A percentile compares a stretch with the other conserved stretches of the same genome.
Conservation (phyloP, 2,329 filamentous ascomycete species). For the Fusarium mundagurra region DNA sequence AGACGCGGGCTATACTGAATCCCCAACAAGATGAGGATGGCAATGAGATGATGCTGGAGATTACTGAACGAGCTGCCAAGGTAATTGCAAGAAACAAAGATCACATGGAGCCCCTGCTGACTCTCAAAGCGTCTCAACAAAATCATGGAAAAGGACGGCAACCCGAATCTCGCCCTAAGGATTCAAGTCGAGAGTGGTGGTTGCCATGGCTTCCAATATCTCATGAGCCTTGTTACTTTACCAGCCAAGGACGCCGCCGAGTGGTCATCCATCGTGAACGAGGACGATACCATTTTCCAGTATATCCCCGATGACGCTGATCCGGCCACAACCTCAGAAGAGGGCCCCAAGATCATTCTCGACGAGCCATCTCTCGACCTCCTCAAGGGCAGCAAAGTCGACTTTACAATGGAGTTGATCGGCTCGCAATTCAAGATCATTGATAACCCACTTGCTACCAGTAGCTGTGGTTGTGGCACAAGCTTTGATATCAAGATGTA, state of each 20-base stretch:
- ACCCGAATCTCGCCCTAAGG: slow-evolving; percentile 86
- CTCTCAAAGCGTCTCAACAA: slow-evolving; percentile 71
- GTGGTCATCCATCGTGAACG: slow-evolving; percentile 55
- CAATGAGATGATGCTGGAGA: slow-evolving; percentile 83
- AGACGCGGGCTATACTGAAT: slow-evolving; percentile 69
- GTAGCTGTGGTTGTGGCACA: slow-evolving; percentile 95
- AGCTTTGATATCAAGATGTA: slow-evolving; percentile 92
- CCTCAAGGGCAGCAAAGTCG: slow-evolving; percentile 91
- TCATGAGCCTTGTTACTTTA: slow-evolving; percentile 84
- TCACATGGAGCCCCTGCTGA: slow-evolving; percentile 5
- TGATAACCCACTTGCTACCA: slow-evolving; percentile 90
- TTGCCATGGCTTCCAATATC: slow-evolving; percentile 97
- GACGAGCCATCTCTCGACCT: slow-evolving; percentile 89
- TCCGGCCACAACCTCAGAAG: slow-evolving; percentile 40
- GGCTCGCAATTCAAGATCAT: slow-evolving; percentile 91
- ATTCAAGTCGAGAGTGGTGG: slow-evolving; percentile 93
- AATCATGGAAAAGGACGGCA: slow-evolving; percentile 77
- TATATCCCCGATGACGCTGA: slow-evolving; percentile 64
- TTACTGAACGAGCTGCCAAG: slow-evolving; percentile 83
- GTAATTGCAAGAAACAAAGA: slow-evolving; percentile 55
- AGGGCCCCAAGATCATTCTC: slow-evolving; percentile 81
- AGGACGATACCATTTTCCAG: slow-evolving; percentile 91
- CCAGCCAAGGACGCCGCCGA: slow-evolving; percentile 53
- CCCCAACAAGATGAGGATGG: slow-evolving; percentile 84
- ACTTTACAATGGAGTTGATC: slow-evolving; percentile 96